Base-by-base conservation (phyloP, 2,329 filamentous ascomycete genomes). In the Xenoacremonium recifei region DNA sequence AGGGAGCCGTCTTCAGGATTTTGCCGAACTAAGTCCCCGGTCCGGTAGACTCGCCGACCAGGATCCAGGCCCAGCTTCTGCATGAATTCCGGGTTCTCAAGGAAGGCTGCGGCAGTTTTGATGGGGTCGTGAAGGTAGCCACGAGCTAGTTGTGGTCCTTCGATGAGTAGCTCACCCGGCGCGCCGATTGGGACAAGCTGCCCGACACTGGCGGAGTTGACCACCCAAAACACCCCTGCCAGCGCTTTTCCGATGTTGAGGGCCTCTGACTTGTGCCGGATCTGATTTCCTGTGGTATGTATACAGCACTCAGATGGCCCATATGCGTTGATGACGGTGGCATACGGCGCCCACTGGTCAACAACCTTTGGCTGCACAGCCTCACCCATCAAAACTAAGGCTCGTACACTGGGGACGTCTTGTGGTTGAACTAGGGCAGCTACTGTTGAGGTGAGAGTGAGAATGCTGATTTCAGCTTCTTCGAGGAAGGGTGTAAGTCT, bases 141-240 rank as follows among this genome's bases (percentile, higher is more conserved):
- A 27, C 68, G 59, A 20, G 70, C 72, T n/a, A 79, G 67, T 4
- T 68, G 64, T 2, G 73, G 73, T 2, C 69, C 67, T 40, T 64
- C 65, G 32, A 70, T 46, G 13, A 61, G 46, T 25, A 66, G 47
- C 23, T 40, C 39, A 15, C 39, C 39, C 20, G 31, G 45, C n/a
- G 25, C 29, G 20, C 40, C 40, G 27, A 37, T 19, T 15, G 40
- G 40, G 27, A 27, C 35, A 15, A 42, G 34, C 18, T 20, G 16
- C 17, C 15, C 23, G 16, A 13, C 18, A 25, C 37, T 23, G 33
- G 30, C 34, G 20, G 27, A 27, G 19, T 42, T 17, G 16, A 42
- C 40, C 11, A 42, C 27, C 40, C 40, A 42, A 17, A 35, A 33
- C n/a, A 18, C 21, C 7, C 16, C 19, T 17, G 23, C 29, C 21